These are phyloP conservation scores for Suillus discolor DNA, from an alignment of 768 basidiomycete genomes.

Conservation along the genomic window DNA sequence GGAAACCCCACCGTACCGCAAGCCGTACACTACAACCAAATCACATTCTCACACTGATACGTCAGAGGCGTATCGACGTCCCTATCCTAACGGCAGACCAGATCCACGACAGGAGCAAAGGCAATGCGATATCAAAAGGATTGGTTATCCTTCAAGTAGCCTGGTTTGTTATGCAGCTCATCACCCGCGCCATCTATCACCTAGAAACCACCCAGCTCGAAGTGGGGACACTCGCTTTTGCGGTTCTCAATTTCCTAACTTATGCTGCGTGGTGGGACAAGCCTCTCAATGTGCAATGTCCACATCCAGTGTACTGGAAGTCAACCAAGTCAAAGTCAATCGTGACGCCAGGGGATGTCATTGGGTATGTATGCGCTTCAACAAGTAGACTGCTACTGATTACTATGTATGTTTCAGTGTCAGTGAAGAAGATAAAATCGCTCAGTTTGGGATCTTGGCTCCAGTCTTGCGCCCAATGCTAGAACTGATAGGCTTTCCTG, in stretches of 20 bases:
- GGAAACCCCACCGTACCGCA: background rate
- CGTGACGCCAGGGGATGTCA: too few relatives aligned
- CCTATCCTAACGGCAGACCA: constrained; percentile 12
- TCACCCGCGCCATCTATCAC: too few relatives aligned
- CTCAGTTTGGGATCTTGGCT: too few relatives aligned
- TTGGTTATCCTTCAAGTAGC: too few relatives aligned
- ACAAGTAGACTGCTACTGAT: too few relatives aligned
- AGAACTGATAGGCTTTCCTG: too few relatives aligned
- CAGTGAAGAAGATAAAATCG: too few relatives aligned
- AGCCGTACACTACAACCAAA: background rate
- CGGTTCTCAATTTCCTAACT: constrained; percentile 30
- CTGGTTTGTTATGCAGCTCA: too few relatives aligned
- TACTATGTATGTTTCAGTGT: background rate
- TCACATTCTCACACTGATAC: background rate
- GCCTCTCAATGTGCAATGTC: constrained; percentile 35
- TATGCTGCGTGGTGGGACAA: constrained; percentile 44
- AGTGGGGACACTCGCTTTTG: constrained; percentile 37
- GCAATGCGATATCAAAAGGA: constrained; percentile 17
- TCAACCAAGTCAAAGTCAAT: background rate
- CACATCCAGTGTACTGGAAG: background rate
- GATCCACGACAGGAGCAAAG: constrained; percentile 34
- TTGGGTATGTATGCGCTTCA: too few relatives aligned
- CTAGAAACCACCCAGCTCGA: constrained; percentile 35
- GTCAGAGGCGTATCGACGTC: background rate
- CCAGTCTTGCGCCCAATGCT: background rate